Percentiles rank a stretch among this genome's conserved stretches.
Evolutionary conservation across 78 protist species (phyloP).

Genomic region (Chrysochromulina tobinii): DNA sequence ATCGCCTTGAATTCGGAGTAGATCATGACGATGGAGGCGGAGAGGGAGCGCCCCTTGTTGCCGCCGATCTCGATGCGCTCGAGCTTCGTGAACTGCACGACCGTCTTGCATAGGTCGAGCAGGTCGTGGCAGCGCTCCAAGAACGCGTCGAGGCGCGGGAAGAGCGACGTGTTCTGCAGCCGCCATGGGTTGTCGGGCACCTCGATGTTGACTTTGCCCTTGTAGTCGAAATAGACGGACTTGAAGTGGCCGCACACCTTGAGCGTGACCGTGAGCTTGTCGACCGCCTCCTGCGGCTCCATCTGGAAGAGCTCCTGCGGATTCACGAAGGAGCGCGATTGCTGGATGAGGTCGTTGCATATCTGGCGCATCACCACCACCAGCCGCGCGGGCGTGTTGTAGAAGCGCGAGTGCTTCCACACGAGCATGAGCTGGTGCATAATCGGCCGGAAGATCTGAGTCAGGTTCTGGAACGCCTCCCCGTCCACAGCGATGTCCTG

Average conservation of each 20-base stretch:
- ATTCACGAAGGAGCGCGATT: constrained; percentile 13
- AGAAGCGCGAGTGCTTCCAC: constrained; percentile 2
- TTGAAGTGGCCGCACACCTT: not conserved
- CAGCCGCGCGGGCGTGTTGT: constrained; percentile 35
- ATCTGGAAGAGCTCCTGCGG: constrained; percentile 18
- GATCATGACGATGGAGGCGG: not conserved
- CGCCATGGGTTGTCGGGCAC: constrained; percentile 10
- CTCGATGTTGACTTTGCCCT: not conserved
- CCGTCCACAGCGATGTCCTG: not conserved
- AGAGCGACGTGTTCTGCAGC: not conserved
- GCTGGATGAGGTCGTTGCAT: constrained; percentile 64
- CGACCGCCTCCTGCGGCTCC: constrained; percentile 55
- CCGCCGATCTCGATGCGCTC: constrained; percentile 27
- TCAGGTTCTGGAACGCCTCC: not conserved
- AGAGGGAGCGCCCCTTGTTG: constrained; percentile 3
- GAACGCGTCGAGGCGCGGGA: constrained; percentile 37
- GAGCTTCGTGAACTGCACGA: constrained; percentile 27
- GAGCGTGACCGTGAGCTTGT: not conserved
- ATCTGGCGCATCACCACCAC: constrained; percentile 60
- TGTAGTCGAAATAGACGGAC: not conserved
- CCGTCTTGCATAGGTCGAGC: not conserved
- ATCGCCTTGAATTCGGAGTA: not conserved
- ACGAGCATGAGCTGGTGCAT: constrained; percentile 38
- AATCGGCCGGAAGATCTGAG: constrained; percentile 11
- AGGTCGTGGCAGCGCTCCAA: constrained; percentile 44